These are phyloP conservation scores for Xylaria curta DNA, from an alignment of 495 filamentous ascomycete genomes.

Conservation along the genomic window DNA sequence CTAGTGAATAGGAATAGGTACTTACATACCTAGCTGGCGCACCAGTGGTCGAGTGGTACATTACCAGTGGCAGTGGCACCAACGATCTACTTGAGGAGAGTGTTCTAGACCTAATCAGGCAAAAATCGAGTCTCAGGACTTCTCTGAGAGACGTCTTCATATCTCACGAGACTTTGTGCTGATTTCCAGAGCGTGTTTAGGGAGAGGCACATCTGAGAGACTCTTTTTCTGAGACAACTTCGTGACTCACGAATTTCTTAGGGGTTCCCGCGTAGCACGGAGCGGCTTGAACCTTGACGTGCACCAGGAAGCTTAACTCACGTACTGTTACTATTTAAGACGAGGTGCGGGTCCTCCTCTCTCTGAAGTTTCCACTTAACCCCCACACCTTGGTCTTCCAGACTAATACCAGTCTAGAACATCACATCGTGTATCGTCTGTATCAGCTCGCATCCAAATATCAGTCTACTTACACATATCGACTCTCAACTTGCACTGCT, in stretches of 20 bases:
- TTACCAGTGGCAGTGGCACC: neutral
- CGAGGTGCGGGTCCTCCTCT: neutral
- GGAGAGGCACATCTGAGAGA: neutral
- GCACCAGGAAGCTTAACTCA: neutral
- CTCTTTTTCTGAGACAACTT: neutral
- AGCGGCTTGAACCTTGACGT: neutral
- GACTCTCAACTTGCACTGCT: neutral
- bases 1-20: neutral
- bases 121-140: neutral
- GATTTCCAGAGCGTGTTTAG: neutral
- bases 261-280: neutral
- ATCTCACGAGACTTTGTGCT: neutral
- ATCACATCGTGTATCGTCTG: neutral
- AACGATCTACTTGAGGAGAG: neutral
- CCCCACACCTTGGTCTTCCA: neutral
- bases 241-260: neutral
- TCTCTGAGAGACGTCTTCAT: neutral
- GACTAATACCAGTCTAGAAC: neutral
- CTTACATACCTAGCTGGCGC: neutral
- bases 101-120: constrained; percentile 7
- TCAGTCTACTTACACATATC: neutral
- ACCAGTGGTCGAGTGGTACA: constrained; percentile 4
- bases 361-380: neutral
- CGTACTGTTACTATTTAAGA: neutral
- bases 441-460: neutral